Percentiles rank a stretch among this genome's conserved stretches.
Evolutionary conservation across 768 basidiomycete species (phyloP).

Genomic region (Suillus brevipes): DNA sequence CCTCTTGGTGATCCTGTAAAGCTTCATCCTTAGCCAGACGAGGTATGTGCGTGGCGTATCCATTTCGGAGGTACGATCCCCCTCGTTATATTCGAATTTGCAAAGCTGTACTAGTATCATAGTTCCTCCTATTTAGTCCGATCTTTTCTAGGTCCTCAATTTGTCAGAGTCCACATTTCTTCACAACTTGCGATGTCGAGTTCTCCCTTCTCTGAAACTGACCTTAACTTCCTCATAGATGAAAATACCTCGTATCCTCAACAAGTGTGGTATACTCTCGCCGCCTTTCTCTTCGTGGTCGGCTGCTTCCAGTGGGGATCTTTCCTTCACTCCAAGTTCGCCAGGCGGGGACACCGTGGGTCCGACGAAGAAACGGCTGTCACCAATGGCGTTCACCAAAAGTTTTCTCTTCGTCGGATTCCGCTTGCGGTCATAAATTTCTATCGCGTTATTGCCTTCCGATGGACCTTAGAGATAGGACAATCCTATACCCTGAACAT

Average conservation of each 20-base stretch:
- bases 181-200: constrained; percentile 7
- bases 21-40: no score
- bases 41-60: neutral
- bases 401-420: constrained; percentile 40
- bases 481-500: constrained; percentile 37
- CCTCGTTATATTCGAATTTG: neutral
- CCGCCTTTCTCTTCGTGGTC: constrained; percentile 17
- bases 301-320: constrained; percentile 31
- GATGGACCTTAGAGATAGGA: constrained; percentile 48
- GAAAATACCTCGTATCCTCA: constrained; percentile 4
- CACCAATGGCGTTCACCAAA: constrained; percentile 19
- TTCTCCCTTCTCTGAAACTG: neutral
- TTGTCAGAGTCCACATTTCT: neutral
- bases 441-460: constrained; percentile 52
- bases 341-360: neutral
- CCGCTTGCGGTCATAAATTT: constrained; percentile 40
- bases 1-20: neutral
- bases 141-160: neutral
- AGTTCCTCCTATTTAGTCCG: neutral
- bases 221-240: neutral
- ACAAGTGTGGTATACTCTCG: constrained; percentile 21
- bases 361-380: constrained; percentile 20
- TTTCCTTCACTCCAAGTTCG: constrained; percentile 22
- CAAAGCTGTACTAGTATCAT: neutral
- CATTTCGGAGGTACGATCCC: neutral